Evolutionary conservation across 148 eudicot genomes (phyloP).

Genomic region (Nepenthes mirabilis): DNA sequence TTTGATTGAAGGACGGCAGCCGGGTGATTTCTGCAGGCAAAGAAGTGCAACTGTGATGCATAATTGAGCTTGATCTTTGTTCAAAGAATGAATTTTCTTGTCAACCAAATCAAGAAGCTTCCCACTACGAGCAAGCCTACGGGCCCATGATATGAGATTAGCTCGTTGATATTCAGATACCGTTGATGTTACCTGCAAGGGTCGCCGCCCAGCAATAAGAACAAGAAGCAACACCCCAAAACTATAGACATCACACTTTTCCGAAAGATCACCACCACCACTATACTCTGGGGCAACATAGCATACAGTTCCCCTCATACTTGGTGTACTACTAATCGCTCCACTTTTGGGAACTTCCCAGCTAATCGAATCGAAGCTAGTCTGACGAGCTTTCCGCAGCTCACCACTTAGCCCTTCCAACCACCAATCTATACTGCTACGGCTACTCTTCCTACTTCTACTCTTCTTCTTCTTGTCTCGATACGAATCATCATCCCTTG

Average conservation of each 20-base stretch:
- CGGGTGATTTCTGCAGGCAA: constrained; percentile 82
- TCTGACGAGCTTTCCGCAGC: constrained; percentile 43
- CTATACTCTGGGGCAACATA: constrained; percentile 85
- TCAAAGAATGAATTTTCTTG: constrained; percentile 28
- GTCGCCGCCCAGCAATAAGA: constrained; percentile 70
- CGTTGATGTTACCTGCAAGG: constrained; percentile 78
- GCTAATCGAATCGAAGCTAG: constrained; percentile 48
- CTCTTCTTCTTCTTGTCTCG: constrained; percentile 32
- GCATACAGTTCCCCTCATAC: constrained; percentile 94
- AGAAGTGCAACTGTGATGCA: constrained; percentile 61
- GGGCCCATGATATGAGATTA: constrained; percentile 82
- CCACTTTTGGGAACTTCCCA: constrained; percentile 76
- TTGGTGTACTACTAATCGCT: constrained; percentile 83
- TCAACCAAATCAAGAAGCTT: constrained; percentile 90
- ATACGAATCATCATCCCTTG: constrained; percentile 57
- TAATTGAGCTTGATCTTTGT: constrained; percentile 52
- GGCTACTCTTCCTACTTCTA: constrained; percentile 39
- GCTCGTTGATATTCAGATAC: constrained; percentile 81
- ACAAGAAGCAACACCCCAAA: constrained; percentile 74
- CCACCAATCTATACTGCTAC: constrained; percentile 81
- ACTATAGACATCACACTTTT: constrained; percentile 88
- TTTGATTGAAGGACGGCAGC: constrained; percentile 74
- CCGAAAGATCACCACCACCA: constrained; percentile 61
- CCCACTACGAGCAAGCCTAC: constrained; percentile 74
- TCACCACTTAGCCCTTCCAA: constrained; percentile 79